These are phyloP conservation scores for Colletotrichum limetticola DNA, from an alignment of 2,329 filamentous ascomycete genomes.

Conservation along the genomic window DNA sequence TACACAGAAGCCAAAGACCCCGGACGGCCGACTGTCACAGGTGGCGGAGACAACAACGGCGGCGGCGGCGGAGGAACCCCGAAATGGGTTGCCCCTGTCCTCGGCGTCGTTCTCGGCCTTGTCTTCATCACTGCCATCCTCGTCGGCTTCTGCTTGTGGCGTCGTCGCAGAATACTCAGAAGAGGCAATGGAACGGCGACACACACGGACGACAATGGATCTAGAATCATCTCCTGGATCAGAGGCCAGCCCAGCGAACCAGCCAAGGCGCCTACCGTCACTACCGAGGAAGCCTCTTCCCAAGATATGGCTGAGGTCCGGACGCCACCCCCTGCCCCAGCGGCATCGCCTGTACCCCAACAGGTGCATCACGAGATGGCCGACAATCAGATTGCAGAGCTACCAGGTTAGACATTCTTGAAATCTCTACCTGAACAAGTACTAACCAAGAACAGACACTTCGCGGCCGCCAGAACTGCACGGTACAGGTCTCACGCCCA, in stretches of 20 bases:
- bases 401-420: slow-evolving; percentile 52
- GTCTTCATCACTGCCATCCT: slow-evolving; percentile 64
- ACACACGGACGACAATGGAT: slow-evolving; percentile 57
- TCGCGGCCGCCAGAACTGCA: slow-evolving; percentile 57
- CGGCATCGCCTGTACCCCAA: slow-evolving; percentile 30
- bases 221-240: slow-evolving; percentile 64
- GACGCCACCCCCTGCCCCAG: slow-evolving; percentile 27
- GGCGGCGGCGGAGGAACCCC: slow-evolving; percentile 53
- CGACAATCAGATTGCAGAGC: slow-evolving; percentile 56
- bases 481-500: slow-evolving; percentile 52
- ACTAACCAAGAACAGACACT: slow-evolving; percentile 47
- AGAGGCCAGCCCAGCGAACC: slow-evolving; percentile 52
- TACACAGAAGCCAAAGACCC: slow-evolving; percentile 55
- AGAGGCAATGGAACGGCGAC: slow-evolving; percentile 49
- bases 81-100: slow-evolving; percentile 68
- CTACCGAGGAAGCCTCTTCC: slow-evolving; percentile 54
- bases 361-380: slow-evolving; percentile 50
- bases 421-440: accelerated
- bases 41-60: slow-evolving; percentile 19
- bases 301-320: slow-evolving; percentile 52
- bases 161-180: slow-evolving; percentile 57
- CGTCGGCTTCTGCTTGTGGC: slow-evolving; percentile 63
- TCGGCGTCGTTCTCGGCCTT: slow-evolving; percentile 70
- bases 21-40: slow-evolving; percentile 37
- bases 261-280: slow-evolving; percentile 56